Evolutionary conservation across 306 rosid genomes (phyloP).

Genomic region (Ormosia semicastrata): DNA sequence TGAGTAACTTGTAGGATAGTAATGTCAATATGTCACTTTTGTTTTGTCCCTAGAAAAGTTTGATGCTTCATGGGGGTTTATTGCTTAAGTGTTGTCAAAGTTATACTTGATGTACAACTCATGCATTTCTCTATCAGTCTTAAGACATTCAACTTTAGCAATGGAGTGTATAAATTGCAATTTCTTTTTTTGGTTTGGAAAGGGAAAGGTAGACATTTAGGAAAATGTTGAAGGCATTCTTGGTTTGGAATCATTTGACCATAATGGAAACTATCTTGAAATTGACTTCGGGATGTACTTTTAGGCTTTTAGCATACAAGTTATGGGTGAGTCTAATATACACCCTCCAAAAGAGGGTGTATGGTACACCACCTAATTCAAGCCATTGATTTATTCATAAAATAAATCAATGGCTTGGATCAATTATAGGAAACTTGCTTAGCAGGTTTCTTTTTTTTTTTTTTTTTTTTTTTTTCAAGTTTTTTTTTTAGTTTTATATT

Average conservation of each 20-base stretch:
- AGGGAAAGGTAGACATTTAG: neutral
- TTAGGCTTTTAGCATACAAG: constrained; percentile 8
- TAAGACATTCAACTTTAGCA: neutral
- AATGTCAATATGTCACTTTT: neutral
- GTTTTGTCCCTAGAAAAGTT: neutral
- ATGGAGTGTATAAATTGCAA: neutral
- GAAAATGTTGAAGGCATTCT: neutral
- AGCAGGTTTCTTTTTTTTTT: no score
- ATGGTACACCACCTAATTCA: no score
- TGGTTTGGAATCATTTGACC: neutral
- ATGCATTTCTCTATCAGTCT: neutral
- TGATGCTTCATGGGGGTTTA: neutral
- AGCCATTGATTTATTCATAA: no score
- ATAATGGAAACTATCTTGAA: constrained; percentile 14
- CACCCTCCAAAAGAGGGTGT: no score
- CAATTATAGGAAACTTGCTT: no score
- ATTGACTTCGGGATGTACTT: neutral
- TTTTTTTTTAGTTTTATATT: no score
- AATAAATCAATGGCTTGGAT: no score
- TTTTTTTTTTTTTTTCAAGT: no score
- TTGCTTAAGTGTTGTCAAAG: neutral
- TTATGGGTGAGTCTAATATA: no score
- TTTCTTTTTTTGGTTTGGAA: neutral
- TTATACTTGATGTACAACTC: neutral
- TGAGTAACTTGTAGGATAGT: neutral